Base-by-base conservation (phyloP, 805 yeast species). In the Spathaspora girioi region DNA sequence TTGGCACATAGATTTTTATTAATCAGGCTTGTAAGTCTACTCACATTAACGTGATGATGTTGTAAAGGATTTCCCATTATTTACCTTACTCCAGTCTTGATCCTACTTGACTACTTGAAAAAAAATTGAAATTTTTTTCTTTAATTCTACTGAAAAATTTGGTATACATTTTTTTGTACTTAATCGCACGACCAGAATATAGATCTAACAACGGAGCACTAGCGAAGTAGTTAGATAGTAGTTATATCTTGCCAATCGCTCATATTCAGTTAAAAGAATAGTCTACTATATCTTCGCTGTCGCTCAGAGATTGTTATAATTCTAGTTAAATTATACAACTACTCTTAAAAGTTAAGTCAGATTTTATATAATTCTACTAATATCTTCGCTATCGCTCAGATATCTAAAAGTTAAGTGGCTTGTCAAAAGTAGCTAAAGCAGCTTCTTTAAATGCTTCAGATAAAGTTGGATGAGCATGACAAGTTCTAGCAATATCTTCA, bases 401-500 rank as follows among this genome's bases (percentile, higher is more conserved):
- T 15, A n/a, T n/a, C 53, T 82, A 89, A 61, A 84, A 86, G 83
- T 93, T 92, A 73, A 93, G 82, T 67, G 98, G 89, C 79, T 92
- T 90, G 68, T 81, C 93, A 69, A 84, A 91, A 49, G 97, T 87
- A 56, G 96, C 87, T 79, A 90, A 78, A 61, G 96, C 96, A 62
- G 97, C 98, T 79, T 94, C 99, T 79, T 93, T 93, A 82, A 93
- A 88, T 18, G 98, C 98, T 80, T 94, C 99, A 26, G 97, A 80
- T 61, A 94, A 79, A 38, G 99, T 94, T 71, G 99, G 99, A 76
- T 94, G 99, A 53, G 99, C 98, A 67, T 94, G 99, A 73, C 97
- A 93, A 42, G 90, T 89, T 78, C 99, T 88, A 56, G 97, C 96
- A 63, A 94, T 80, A 69, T 94, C 99, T 78, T 94, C 99, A 49